Percentiles rank a stretch among this genome's conserved stretches.
phyloP scores from a whole-genome alignment of 2,329 filamentous ascomycete species.

The Neonectria faginata region DNA sequence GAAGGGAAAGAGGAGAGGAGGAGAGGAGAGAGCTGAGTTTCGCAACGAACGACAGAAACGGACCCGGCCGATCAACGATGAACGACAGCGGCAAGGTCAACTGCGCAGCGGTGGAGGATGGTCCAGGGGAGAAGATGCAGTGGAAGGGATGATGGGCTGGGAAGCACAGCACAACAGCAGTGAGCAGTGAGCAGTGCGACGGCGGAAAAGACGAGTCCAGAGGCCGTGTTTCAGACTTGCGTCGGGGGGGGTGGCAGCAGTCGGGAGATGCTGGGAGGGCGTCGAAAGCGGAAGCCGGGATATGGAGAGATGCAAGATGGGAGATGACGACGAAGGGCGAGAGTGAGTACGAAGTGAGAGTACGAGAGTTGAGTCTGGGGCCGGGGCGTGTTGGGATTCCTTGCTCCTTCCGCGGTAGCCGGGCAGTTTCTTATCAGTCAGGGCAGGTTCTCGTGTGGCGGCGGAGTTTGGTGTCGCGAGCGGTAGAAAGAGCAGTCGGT shows the following conservation, averaged over 20 bases:
- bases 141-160: constrained; percentile 21
- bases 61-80: constrained; percentile 29
- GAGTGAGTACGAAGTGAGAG: background rate
- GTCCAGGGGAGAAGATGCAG: constrained; percentile 25
- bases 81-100: constrained; percentile 18
- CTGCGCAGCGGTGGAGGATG: constrained; percentile 30
- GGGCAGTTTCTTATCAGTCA: constrained; percentile 3
- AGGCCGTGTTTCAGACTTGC: constrained; percentile 45
- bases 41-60: constrained; percentile 41
- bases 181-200: constrained; percentile 30
- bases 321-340: constrained; percentile 25
- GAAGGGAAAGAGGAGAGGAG: constrained; percentile 15
- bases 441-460: constrained; percentile 29
- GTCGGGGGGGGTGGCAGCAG: constrained; percentile 35
- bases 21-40: constrained; percentile 17
- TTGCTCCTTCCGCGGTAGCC: constrained; percentile 25
- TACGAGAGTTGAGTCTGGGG: background rate
- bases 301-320: constrained; percentile 28
- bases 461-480: constrained; percentile 24
- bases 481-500: constrained; percentile 12
- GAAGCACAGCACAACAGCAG: constrained; percentile 19
- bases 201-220: constrained; percentile 37
- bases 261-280: constrained; percentile 33
- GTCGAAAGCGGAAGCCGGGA: constrained; percentile 33
- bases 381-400: constrained; percentile 23